Base-by-base conservation (phyloP, 495 filamentous ascomycete genomes). In the Ascodesmis nigricans region DNA sequence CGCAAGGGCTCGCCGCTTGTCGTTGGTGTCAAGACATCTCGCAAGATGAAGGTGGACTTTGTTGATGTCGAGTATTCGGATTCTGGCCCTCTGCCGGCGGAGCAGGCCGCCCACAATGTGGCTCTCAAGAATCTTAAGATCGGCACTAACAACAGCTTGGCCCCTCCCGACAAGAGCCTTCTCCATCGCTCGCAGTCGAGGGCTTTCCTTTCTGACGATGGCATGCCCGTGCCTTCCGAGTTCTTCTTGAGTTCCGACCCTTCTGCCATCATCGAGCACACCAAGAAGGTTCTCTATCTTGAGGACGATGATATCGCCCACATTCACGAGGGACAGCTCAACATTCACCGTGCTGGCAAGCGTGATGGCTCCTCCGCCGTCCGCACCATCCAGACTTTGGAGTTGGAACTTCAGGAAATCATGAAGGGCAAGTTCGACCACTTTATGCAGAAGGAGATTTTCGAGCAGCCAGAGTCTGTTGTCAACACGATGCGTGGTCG, bases 371-470 rank as follows among this genome's bases (percentile, higher is more conserved):
- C 77, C 43, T 91, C 81, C 53, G 91, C 92, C 52, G 82, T 95
- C 35, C 81, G 87, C 50, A 77, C 76, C 34, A 97, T 97, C 56
- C 87, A 97, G 64, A 97, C 87, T 27, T 68, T 97, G 35, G 87
- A 97, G 61, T 73, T 97, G 25, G 80, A 97, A 67, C 72, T 97
- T 35, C 87, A 97, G 62, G 87, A 97, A 62, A 97, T 97, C 57
- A 97, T 97, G 87, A 97, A 95, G 70, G 87, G 87, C 53, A 90
- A 84, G 52, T 97, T 95, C 58, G 87, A 97, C 54, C 87, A 97
- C 59, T 97, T 93, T 65, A 97, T 97, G 87, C 90, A 97, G 55
- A 97, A 97, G 66, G 87, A 97, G 55, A 97, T 97, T 51, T 97
- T 95, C 57, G 87, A 97, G 62, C 87, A 97, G 61, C 87, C 87